Evolutionary conservation across 2,329 filamentous ascomycete species (phyloP).

Genomic region (Capronia americana): DNA sequence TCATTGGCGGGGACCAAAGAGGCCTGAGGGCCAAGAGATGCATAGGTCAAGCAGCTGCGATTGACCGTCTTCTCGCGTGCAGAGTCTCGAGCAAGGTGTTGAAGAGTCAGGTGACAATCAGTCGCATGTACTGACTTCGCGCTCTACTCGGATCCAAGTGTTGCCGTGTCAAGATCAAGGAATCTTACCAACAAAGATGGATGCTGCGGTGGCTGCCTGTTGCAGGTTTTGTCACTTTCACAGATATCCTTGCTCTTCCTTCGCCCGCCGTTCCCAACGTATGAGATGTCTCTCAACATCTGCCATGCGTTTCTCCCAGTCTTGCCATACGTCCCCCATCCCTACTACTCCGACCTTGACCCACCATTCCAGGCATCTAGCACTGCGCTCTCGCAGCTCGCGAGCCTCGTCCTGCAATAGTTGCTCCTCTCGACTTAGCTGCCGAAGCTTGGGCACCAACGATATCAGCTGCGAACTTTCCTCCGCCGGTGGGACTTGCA

Average conservation of each 20-base stretch:
- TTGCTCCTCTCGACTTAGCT: conserved; percentile 46
- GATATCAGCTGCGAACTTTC: conserved; percentile 51
- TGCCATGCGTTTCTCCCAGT: conserved; percentile 72
- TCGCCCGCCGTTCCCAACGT: conserved; percentile 61
- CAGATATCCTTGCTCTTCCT: conserved; percentile 57
- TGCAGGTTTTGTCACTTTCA: conserved; percentile 26
- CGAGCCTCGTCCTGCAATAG: conserved; percentile 49
- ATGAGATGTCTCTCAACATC: conserved; percentile 69
- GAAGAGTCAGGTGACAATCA: conserved; percentile 5
- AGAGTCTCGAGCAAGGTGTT: background rate
- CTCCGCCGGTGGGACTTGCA: conserved; percentile 53
- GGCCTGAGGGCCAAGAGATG: background rate
- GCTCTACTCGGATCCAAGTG: conserved; percentile 1
- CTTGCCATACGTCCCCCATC: conserved; percentile 71
- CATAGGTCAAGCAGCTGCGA: background rate
- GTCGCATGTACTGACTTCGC: background rate
- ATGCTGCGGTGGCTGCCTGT: conserved; percentile 5
- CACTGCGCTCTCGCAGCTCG: conserved; percentile 52
- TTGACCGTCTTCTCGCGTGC: background rate
- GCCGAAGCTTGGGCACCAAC: conserved; percentile 51
- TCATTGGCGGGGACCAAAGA: background rate
- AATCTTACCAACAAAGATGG: background rate
- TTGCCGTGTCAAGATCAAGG: background rate
- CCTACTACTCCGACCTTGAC: conserved; percentile 75
- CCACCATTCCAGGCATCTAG: conserved; percentile 68